Evolutionary conservation across 306 rosid species (phyloP).

Genomic region (Cyclanthera cordifolia): DNA sequence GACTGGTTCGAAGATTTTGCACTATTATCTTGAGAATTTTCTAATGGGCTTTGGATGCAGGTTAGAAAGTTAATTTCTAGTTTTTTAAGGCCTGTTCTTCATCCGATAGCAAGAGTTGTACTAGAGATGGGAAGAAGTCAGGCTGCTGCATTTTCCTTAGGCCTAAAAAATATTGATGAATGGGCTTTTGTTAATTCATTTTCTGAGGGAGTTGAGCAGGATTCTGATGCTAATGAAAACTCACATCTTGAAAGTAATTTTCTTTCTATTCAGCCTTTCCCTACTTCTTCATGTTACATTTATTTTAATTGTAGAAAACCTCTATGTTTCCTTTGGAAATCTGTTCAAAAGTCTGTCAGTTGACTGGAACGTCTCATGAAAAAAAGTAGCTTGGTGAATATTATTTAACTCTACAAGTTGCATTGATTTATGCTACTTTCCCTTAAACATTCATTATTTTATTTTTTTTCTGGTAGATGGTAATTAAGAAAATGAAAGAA

Average conservation of each 20-base stretch:
- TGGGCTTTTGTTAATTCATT: conserved; percentile 69
- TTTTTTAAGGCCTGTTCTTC: conserved; percentile 94
- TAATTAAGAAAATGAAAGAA: neutral
- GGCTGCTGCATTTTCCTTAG: conserved; percentile 92
- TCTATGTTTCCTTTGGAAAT: neutral
- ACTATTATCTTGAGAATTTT: too few relatives aligned
- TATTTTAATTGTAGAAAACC: neutral
- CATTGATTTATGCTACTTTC: neutral
- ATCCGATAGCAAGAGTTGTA: conserved; percentile 93
- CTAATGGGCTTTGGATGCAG: conserved; percentile 29
- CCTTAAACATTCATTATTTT: neutral
- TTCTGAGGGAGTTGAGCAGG: conserved; percentile 58
- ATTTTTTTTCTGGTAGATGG: neutral
- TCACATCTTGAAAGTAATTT: conserved; percentile 69
- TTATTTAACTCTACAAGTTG: neutral
- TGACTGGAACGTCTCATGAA: neutral
- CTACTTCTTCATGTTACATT: neutral
- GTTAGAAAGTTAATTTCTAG: conserved; percentile 94
- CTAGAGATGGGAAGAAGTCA: conserved; percentile 99
- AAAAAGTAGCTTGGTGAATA: neutral
- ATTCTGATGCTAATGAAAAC: conserved; percentile 56
- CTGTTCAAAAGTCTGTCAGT: neutral
- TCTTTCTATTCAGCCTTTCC: neutral
- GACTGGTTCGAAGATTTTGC: too few relatives aligned
- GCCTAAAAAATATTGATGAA: conserved; percentile 82